These are phyloP conservation scores for Zymoseptoria brevis DNA, from an alignment of 2,329 filamentous ascomycete genomes.

Conservation along the genomic window DNA sequence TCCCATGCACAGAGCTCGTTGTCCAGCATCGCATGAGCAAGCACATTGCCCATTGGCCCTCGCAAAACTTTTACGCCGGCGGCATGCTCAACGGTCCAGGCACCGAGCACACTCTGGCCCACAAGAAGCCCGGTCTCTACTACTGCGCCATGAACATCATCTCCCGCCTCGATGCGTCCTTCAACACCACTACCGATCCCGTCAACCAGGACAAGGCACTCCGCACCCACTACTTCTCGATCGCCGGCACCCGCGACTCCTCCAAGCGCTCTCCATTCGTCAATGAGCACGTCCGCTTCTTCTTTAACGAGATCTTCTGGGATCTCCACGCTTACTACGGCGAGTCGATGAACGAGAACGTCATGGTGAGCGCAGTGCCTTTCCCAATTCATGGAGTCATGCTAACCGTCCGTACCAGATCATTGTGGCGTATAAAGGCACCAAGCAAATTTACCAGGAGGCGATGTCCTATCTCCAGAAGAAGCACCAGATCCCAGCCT, in stretches of 20 bases:
- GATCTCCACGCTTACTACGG: conserved; percentile 4
- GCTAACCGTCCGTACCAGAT: background rate
- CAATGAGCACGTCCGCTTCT: conserved; percentile 11
- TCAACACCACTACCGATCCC: background rate
- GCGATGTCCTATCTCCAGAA: background rate
- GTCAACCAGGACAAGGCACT: conserved; percentile 5
- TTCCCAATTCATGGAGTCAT: background rate
- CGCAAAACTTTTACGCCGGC: conserved; percentile 12
- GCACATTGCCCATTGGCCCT: conserved; percentile 6
- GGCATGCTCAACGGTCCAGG: conserved; percentile 10
- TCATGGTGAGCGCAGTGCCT: conserved; percentile 1
- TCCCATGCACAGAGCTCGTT: conserved; percentile 12
- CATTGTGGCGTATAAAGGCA: conserved; percentile 1
- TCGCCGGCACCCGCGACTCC: conserved; percentile 8
- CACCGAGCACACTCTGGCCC: conserved; percentile 5
- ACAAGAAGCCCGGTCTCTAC: conserved; percentile 10
- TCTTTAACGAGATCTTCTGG: conserved; percentile 11
- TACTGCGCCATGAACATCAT: conserved; percentile 9
- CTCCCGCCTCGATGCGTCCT: background rate
- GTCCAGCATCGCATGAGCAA: conserved; percentile 16
- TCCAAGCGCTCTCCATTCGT: conserved; percentile 10
- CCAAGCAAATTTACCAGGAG: background rate
- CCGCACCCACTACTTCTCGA: conserved; percentile 13
- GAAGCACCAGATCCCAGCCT: conserved; percentile 1
- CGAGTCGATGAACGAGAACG: background rate